Base-by-base conservation (phyloP, 2,329 filamentous ascomycete species). In the Fusarium secorum region DNA sequence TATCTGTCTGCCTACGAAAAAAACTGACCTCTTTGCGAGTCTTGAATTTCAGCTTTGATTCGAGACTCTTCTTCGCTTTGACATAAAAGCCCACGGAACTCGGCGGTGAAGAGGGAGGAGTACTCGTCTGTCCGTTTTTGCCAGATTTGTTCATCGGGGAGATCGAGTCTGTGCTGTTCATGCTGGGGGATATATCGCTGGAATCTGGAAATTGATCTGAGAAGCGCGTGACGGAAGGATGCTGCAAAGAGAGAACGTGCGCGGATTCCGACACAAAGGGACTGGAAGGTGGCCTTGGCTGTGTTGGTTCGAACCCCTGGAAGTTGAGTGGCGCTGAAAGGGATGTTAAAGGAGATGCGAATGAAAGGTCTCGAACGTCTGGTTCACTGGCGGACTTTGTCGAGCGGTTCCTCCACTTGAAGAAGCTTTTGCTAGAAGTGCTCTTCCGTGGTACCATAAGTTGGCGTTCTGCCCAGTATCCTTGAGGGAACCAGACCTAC, bases 401-500 rank as follows among this genome's bases (percentile, higher is more conserved):
- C 17, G 80, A 84, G 11, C 79, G 79, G 11, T 79, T 78, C 36
- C 79, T 76, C 83, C 82, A 85, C 74, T 78, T 83, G 79, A 80
- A 84, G 39, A 81, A 77, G 46, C 78, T 78, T 24, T 75, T 78
- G 30, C 75, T 77, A 28, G 78, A 75, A 54, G 73, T 81, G 54
- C 78, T 81, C 69, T 79, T 76, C 20, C 76, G 74, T 2, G 77
- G 73, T 7, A 65, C 51, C 26, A 64, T 59, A 30, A 73, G 60
- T 49, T 84, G 80, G n/a, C 88, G 82, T 77, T 89, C 88, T n/a
- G 88, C 88, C 87, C 87, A 89, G 75, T 88, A 90, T 10, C 88
- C 88, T 55, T 84, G 85, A 2, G 88, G 87, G 75, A 87, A 89
- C 88, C 87, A 89, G 28, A 89, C 88, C 88, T 87, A 90, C 79